Conservation (phyloP, 2,329 filamentous ascomycete species). For the Aureobasidium namibiae region DNA sequence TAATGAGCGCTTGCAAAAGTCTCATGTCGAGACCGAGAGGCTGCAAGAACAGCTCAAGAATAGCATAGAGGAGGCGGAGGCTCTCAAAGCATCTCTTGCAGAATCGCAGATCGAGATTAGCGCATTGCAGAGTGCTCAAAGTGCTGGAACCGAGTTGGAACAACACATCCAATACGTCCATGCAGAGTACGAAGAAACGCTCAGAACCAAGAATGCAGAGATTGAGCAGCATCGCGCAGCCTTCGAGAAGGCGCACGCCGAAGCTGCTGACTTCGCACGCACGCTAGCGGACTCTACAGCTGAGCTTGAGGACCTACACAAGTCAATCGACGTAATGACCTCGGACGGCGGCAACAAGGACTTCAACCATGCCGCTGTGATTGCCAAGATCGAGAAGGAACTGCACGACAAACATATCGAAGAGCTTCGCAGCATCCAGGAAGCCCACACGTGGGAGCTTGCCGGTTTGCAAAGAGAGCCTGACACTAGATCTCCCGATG, state of each 20-base stretch:
- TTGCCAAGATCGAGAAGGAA: not conserved
- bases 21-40: not conserved
- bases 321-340: not conserved
- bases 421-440: conserved; percentile 5
- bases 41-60: not conserved
- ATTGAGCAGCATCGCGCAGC: conserved; percentile 11
- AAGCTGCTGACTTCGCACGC: not conserved
- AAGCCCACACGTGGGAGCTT: not conserved
- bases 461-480: not conserved
- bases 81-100: not conserved
- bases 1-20: not conserved
- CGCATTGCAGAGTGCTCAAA: not conserved
- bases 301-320: conserved; percentile 4
- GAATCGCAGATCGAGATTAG: not conserved
- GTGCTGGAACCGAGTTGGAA: not conserved
- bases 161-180: conserved; percentile 1
- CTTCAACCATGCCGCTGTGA: not conserved
- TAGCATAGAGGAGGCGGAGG: not conserved
- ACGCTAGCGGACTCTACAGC: not conserved
- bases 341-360: not conserved
- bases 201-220: conserved; percentile 10
- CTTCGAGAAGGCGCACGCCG: conserved; percentile 2
- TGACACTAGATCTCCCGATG: not conserved
- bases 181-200: conserved; percentile 3
- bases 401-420: conserved; percentile 2